Conservation (phyloP, 2,329 filamentous ascomycete genomes). For the Aphanocladium album region DNA sequence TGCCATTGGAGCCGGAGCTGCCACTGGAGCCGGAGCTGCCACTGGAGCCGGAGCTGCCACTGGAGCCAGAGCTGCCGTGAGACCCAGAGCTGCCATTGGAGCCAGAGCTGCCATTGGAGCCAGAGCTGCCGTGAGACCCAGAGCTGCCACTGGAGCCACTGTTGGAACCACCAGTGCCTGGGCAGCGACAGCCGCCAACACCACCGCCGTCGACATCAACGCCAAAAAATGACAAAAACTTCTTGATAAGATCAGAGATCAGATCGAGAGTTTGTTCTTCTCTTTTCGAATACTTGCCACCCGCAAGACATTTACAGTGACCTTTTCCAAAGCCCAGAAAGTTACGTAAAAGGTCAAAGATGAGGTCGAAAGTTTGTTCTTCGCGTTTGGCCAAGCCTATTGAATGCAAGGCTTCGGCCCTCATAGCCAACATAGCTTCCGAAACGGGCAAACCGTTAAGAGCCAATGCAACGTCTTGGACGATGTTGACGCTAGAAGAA, state of each 20-base stretch:
- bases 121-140: not conserved
- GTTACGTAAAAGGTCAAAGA: not conserved
- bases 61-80: too few relatives aligned
- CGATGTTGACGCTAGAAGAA: not conserved
- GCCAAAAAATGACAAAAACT: not conserved
- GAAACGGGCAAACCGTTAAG: not conserved
- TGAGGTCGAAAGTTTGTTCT: not conserved
- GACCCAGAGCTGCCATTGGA: too few relatives aligned
- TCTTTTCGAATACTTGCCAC: constrained; percentile 17
- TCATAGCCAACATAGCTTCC: not conserved
- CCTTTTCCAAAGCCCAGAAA: not conserved
- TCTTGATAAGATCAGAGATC: not conserved
- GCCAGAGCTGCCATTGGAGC: too few relatives aligned
- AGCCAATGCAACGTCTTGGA: not conserved
- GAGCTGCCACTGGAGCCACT: not conserved
- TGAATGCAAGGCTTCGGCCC: too few relatives aligned
- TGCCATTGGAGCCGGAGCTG: too few relatives aligned
- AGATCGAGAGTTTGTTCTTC: not conserved
- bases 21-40: too few relatives aligned
- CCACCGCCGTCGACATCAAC: not conserved
- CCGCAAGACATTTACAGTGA: not conserved
- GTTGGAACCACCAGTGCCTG: not conserved
- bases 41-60: too few relatives aligned
- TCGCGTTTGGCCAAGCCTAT: too few relatives aligned
- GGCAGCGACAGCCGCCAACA: not conserved